Evolutionary conservation across 768 basidiomycete genomes (phyloP), one percentile per base, ranked within the genome.

Genomic region (Boletus patriciae): DNA sequence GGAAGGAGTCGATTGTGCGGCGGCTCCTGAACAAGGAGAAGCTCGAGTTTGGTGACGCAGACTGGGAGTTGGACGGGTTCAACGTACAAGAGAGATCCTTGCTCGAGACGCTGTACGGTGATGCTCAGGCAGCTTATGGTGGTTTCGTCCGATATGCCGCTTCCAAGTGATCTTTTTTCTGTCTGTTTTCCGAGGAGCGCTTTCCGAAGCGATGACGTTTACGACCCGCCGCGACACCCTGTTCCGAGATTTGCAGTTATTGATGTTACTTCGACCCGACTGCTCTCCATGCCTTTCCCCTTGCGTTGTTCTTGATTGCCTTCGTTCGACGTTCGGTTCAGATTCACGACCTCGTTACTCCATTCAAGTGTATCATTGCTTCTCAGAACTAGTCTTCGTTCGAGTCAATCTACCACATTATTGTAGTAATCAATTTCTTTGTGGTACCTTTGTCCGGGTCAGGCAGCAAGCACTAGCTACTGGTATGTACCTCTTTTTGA

Each of bases 61-160:
- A 73, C 25, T 67, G 59, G 71, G 62, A 71, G 12, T 11, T 68
- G 25, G 25, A 38, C 3, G 57, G 15, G 40, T 60, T 69, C 36
- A 58, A 6, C 13, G 21, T 25, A 5, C 43, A 62, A 42, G 71
- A 71, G 19, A 62, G 21, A 16, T 38, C 43, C 4, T 48, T 71
- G 11, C 62, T 73, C 16, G 38, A 59, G 45, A 69, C 65, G 4
- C 56, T 73, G 16, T 69, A 58, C 2, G 52, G 60, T 0, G 67
- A 71, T 33, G 50, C 70, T 11, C 59, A 60, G 12, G 55, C 59
- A 13, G 71, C 71, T 13, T 71, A 71, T 19, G 46, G 55, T n/a
- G 71, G 67, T 25, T 73, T 60, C 37, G 7, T 40, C 6, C 54
- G 53, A 23, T 46, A 58, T 19, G 13, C 4, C 9, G n/a, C 52